Base-by-base conservation (phyloP, 2,329 filamentous ascomycete genomes). In the Diplodia corticola region DNA sequence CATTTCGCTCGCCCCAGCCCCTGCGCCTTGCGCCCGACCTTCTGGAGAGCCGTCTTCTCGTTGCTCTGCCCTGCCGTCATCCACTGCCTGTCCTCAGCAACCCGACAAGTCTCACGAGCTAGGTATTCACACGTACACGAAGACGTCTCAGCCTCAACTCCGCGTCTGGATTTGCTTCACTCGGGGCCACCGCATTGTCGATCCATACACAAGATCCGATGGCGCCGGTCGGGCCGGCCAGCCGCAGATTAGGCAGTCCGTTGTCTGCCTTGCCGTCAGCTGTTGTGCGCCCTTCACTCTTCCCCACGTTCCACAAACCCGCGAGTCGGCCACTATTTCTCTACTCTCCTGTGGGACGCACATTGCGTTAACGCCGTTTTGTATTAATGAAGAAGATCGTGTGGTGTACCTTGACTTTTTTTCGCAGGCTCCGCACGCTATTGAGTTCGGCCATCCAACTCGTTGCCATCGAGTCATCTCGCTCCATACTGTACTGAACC, bases 311-410 rank as follows among this genome's bases (percentile, higher is more conserved):
- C 28, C 28, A 28, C 3, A 17, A 20, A 20, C 17, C n/a, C 40
- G n/a, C 40, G n/a, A 9, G 40, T 44, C 17, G 40, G 6, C 40
- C n/a, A n/a, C 20, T 2, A 17, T n/a, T 24, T 30, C 20, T 17
- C 13, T 44, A n/a, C 57, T 35, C 20, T 44, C 44, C 57, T 49
- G 28, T 49, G 26, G 9, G 20, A 44, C 26, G 22, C 40, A 33
- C 22, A 24, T 49, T 61, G 57, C 57, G 57, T 61, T 49, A 61
- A 61, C 57, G 57, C 28, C 24, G 12, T 24, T 49, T 48, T 61
- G 26, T 49, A 48, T 48, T 49, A 35, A 24, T 24, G 15, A 61
- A 46, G 44, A 49, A 49, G 28, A 20, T 49, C 15, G 17, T 37
- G 44, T 24, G 57, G 37, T 61, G 57, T 61, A 50, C 44, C 57